These are phyloP conservation scores for Stenocarpella maydis DNA, from an alignment of 2,329 filamentous ascomycete genomes.

Conservation along the genomic window DNA sequence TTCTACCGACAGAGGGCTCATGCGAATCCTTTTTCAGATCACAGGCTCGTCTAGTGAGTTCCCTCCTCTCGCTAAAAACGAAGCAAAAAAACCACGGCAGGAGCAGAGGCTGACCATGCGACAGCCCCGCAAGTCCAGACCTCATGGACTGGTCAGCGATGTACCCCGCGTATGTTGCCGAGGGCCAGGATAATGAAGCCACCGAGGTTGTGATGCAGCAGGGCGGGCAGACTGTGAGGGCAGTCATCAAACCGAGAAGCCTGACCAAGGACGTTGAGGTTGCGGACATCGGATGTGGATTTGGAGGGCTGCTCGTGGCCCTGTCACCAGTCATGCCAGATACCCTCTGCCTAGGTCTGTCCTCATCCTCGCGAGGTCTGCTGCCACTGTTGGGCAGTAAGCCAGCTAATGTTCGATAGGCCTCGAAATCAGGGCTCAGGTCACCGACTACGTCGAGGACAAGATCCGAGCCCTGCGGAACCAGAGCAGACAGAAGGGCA, in stretches of 20 bases:
- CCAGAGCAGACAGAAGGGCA: slow-evolving; percentile 58
- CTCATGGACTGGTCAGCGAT: slow-evolving; percentile 92
- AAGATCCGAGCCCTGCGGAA: slow-evolving; percentile 82
- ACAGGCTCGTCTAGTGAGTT: slow-evolving; percentile 78
- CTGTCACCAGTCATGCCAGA: slow-evolving; percentile 83
- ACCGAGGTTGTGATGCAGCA: slow-evolving; percentile 32
- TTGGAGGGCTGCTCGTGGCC: slow-evolving; percentile 88
- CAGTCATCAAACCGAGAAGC: slow-evolving; percentile 42
- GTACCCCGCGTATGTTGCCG: slow-evolving; percentile 76
- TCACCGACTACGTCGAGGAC: slow-evolving; percentile 89
- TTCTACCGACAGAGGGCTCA: slow-evolving; percentile 97
- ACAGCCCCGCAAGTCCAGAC: slow-evolving; percentile 77
- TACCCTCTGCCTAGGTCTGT: slow-evolving; percentile 80
- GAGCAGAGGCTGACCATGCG: not conserved
- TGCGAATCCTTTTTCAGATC: slow-evolving; percentile 97
- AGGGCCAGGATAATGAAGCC: slow-evolving; percentile 41
- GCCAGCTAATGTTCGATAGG: slow-evolving; percentile 55
- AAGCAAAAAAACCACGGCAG: no score
- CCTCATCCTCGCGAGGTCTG: not conserved
- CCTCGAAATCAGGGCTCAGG: slow-evolving; percentile 90
- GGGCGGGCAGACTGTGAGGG: slow-evolving; percentile 30
- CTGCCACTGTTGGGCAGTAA: not conserved
- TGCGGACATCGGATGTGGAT: slow-evolving; percentile 96
- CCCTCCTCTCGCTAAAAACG: not conserved
- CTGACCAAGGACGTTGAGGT: slow-evolving; percentile 81